These are phyloP conservation scores for Polysphondylium violaceum DNA, from an alignment of 78 protist genomes.

Conservation along the genomic window DNA sequence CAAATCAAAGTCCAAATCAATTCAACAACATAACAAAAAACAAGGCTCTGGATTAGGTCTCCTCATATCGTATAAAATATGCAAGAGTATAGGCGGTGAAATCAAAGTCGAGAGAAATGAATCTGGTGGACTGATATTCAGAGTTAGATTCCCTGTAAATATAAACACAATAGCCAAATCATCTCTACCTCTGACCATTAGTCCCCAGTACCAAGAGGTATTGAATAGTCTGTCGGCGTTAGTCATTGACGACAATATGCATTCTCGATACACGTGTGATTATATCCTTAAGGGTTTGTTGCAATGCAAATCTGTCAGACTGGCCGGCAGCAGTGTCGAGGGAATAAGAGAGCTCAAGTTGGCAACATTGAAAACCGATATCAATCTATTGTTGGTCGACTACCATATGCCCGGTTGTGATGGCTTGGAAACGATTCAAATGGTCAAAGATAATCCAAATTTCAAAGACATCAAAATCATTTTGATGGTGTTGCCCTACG, in stretches of 20 bases:
- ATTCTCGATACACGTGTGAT: neutral
- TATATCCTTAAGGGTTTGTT: conserved; percentile 4
- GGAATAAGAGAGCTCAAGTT: conserved; percentile 51
- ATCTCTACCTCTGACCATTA: too few relatives aligned
- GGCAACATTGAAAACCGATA: conserved; percentile 3
- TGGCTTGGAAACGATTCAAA: conserved; percentile 64
- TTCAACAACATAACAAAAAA: neutral
- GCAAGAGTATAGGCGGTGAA: conserved; percentile 35
- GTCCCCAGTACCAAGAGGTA: neutral
- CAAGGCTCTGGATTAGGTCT: conserved; percentile 62
- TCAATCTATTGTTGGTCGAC: conserved; percentile 12
- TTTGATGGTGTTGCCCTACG: conserved; percentile 31
- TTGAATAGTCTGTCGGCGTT: neutral
- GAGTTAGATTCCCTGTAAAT: neutral
- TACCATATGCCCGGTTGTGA: conserved; percentile 76
- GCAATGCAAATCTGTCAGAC: neutral
- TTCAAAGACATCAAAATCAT: conserved; percentile 30
- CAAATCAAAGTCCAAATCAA: too few relatives aligned
- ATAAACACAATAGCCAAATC: neutral
- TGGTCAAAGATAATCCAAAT: conserved; percentile 52
- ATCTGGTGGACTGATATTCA: conserved; percentile 20
- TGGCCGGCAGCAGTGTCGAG: conserved; percentile 42
- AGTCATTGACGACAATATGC: conserved; percentile 36
- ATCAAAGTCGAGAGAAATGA: conserved; percentile 19
- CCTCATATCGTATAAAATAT: conserved; percentile 31